These are phyloP conservation scores for Aspergillus hortae DNA, from an alignment of 2,329 filamentous ascomycete genomes.

Conservation along the genomic window DNA sequence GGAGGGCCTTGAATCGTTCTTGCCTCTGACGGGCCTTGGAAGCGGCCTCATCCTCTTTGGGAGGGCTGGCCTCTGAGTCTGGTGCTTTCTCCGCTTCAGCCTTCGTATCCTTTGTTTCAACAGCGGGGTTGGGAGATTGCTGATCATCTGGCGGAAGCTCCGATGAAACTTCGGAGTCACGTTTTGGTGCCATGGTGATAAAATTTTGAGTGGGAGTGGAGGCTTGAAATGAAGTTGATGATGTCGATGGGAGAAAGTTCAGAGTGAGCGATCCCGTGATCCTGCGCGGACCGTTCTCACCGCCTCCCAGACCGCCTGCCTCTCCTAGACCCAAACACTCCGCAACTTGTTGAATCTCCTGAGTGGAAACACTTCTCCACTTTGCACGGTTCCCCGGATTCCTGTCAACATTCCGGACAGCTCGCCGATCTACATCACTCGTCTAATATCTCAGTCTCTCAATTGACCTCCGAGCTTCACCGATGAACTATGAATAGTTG, in stretches of 20 bases:
- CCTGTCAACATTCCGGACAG: background rate
- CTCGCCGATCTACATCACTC: background rate
- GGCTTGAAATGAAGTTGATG: background rate
- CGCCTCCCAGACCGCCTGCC: slow-evolving; percentile 2
- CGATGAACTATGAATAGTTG: slow-evolving; percentile 4
- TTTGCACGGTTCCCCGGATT: background rate
- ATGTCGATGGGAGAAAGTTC: background rate
- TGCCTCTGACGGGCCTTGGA: slow-evolving; percentile 57
- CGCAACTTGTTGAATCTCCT: background rate
- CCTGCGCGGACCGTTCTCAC: background rate
- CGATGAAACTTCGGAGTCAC: background rate
- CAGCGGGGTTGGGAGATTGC: no score
- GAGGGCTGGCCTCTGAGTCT: slow-evolving; percentile 2
- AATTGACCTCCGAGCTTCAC: background rate
- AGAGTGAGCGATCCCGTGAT: background rate
- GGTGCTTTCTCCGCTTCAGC: slow-evolving; percentile 3
- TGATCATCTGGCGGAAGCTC: no score
- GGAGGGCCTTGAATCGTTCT: slow-evolving; percentile 81
- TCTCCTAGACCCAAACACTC: background rate
- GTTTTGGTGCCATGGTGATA: no score
- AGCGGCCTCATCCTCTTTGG: slow-evolving; percentile 23
- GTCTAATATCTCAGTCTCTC: background rate
- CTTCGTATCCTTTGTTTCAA: background rate
- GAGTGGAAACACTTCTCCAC: background rate
- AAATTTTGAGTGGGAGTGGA: background rate